Percentiles rank a stretch among this genome's conserved stretches.
phyloP scores from a whole-genome alignment of 2,329 filamentous ascomycete species.

The Hypoxylon rubiginosum region DNA sequence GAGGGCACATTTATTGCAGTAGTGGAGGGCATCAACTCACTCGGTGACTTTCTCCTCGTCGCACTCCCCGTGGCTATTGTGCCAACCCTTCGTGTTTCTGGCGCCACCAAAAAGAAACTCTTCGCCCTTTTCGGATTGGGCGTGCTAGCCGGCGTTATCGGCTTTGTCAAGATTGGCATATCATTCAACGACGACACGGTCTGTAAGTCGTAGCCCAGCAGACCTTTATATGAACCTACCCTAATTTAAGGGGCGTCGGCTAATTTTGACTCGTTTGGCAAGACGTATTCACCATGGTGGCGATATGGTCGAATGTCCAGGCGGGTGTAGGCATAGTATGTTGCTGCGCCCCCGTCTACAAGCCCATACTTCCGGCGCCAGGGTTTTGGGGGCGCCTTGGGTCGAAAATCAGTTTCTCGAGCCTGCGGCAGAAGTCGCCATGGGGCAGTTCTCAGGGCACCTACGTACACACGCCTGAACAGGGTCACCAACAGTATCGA shows the following conservation, averaged over 20 bases:
- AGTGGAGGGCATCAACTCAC: not conserved
- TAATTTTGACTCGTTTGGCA: not conserved
- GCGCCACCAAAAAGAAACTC: not conserved
- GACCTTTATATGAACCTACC: not conserved
- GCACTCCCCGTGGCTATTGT: not conserved
- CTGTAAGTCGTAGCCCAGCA: conserved; percentile 3
- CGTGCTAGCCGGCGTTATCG: conserved; percentile 2
- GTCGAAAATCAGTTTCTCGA: conserved; percentile 12
- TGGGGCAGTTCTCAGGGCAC: not conserved
- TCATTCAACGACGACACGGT: conserved; percentile 1
- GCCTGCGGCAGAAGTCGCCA: conserved; percentile 9
- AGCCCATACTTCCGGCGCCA: conserved; percentile 12
- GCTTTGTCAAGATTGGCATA: conserved; percentile 3
- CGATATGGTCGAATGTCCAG: conserved; percentile 17
- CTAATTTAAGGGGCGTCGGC: not conserved
- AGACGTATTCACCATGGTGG: conserved; percentile 14
- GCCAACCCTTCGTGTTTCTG: not conserved
- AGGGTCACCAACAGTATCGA: not conserved
- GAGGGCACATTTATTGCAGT: not conserved
- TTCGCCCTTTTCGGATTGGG: not conserved
- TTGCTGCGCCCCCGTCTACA: conserved; percentile 25
- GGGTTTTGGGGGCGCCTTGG: conserved; percentile 17
- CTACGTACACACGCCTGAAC: not conserved
- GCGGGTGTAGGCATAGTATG: conserved; percentile 7
- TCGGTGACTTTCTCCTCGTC: not conserved